Percentiles rank a stretch among this genome's conserved stretches.
Evolutionary conservation across 1,284 basidiomycete species (phyloP).

Genomic region (Erythrobasidium hasegawianum): DNA sequence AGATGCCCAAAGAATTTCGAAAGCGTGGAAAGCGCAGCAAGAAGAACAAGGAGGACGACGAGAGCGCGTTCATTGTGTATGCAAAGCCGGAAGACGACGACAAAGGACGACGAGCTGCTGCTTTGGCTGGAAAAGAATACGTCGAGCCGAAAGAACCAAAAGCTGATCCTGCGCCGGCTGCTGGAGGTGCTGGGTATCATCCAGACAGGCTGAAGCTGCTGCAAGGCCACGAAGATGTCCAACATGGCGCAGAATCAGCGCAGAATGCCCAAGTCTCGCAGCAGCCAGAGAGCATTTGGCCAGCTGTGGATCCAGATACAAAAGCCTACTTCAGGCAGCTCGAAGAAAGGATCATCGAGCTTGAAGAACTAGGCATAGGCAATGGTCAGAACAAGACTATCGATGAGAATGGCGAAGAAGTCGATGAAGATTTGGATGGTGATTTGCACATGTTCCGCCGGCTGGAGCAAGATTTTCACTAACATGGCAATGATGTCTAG

Average conservation of each 20-base stretch:
- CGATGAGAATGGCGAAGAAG: constrained; percentile 37
- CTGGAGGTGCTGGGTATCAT: background rate
- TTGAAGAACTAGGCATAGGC: constrained; percentile 36
- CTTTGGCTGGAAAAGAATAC: constrained; percentile 30
- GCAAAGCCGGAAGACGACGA: constrained; percentile 23
- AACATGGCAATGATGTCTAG: constrained; percentile 51
- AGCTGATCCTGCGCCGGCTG: background rate
- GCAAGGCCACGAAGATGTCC: constrained; percentile 1
- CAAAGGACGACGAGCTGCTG: constrained; percentile 18
- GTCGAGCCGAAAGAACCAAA: constrained; percentile 1
- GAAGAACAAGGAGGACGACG: constrained; percentile 33
- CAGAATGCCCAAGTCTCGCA: background rate
- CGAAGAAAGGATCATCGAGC: constrained; percentile 43
- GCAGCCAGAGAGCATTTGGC: constrained; percentile 34
- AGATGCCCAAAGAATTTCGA: constrained; percentile 35
- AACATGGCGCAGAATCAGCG: background rate
- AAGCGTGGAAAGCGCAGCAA: constrained; percentile 33
- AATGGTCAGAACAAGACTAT: constrained; percentile 8
- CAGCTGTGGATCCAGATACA: constrained; percentile 43
- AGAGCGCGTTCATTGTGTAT: constrained; percentile 28
- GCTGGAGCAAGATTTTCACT: background rate
- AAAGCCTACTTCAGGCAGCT: constrained; percentile 46
- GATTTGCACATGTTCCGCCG: constrained; percentile 7
- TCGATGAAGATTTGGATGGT: constrained; percentile 43
- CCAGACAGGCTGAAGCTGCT: background rate